Base-by-base conservation (phyloP, 106 monocot genomes). In the Dioscorea dumetorum region DNA sequence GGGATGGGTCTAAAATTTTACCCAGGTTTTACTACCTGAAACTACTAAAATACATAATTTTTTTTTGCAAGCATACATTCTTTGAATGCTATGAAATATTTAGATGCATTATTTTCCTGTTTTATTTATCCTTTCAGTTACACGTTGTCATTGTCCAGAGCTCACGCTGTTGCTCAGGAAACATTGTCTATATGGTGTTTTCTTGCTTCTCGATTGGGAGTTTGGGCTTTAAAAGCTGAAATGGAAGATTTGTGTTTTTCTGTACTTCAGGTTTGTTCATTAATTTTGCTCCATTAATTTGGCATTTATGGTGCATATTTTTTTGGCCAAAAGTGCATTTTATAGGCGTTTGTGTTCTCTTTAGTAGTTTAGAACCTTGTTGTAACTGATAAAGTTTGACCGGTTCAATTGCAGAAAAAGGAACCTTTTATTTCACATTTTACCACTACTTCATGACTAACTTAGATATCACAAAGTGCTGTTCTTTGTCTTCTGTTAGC, bases 181-280 rank as follows among this genome's bases (percentile, higher is more conserved):
- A 95, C 95, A 76, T 81, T 91, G 49, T 78, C 88, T 62, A 88
- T 95, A 58, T 95, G 95, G 95, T 95, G 95, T 77, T 95, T 88
- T 63, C 88, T 95, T 76, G 95, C 95, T 61, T 91, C 95, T 56
- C 86, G 91, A 70, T 76, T 95, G 53, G 95, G 95, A 11, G 85
- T 95, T 60, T 95, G 95, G 95, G 88, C 95, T 67, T 78, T 95
- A 76, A 95, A 91, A 83, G 83, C 95, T 66, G 95, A 95, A 53
- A 61, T 95, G 41, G 95, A 95, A 74, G 95, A 95, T 81, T 67
- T 91, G 60, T 95, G 95, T 70, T 91, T 95, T 88, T 91, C 86
- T 58, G 95, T 91, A 62, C 88, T 95, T 73, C 78, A 91, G 95
- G 95, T 95, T 13, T 74, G 61, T 70, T 33, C 56, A n/a, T 13